These are phyloP conservation scores for Starmerella scarabaei DNA, from an alignment of 805 yeast genomes.

Conservation along the genomic window DNA sequence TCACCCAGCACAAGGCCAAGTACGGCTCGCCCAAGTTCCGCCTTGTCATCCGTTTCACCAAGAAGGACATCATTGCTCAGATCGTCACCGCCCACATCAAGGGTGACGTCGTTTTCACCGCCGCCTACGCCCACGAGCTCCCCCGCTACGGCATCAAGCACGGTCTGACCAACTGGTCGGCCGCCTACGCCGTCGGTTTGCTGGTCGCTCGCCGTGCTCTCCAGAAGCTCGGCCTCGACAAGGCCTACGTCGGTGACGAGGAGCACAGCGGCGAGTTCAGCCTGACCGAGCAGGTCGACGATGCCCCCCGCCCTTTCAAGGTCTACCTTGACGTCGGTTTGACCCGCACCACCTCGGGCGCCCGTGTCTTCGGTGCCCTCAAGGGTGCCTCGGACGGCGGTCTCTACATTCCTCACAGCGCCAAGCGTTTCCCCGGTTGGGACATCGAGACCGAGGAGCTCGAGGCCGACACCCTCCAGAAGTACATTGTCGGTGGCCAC, in stretches of 20 bases:
- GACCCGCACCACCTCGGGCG: slow-evolving; percentile 99
- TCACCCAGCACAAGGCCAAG: slow-evolving; percentile 99
- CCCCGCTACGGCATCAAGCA: slow-evolving; percentile 95
- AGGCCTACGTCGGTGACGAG: slow-evolving; percentile 96
- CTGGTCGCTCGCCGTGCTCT: slow-evolving; percentile 98
- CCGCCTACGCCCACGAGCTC: slow-evolving; percentile 98
- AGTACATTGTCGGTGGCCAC: slow-evolving; percentile 99
- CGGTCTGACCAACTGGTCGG: slow-evolving; percentile 99
- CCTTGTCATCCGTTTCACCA: slow-evolving; percentile 98
- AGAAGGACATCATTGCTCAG: slow-evolving; percentile 98
- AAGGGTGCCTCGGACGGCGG: slow-evolving; percentile 99
- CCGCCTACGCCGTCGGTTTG: slow-evolving; percentile 98
- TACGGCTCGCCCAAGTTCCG: slow-evolving; percentile 99
- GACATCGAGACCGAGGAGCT: slow-evolving; percentile 97
- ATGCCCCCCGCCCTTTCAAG: slow-evolving; percentile 99
- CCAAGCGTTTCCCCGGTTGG: slow-evolving; percentile 99
- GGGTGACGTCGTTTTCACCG: slow-evolving; percentile 90
- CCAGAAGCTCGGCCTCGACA: slow-evolving; percentile 94
- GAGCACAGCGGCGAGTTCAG: slow-evolving; percentile 99
- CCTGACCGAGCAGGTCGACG: slow-evolving; percentile 98
- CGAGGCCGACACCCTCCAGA: slow-evolving; percentile 93
- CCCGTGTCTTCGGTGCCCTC: slow-evolving; percentile 97
- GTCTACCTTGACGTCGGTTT: slow-evolving; percentile 98
- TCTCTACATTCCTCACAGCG: slow-evolving; percentile 95
- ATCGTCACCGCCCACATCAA: slow-evolving; percentile 91